phyloP scores from a whole-genome alignment of 768 basidiomycete genomes.

The Termitomyces sp. region DNA sequence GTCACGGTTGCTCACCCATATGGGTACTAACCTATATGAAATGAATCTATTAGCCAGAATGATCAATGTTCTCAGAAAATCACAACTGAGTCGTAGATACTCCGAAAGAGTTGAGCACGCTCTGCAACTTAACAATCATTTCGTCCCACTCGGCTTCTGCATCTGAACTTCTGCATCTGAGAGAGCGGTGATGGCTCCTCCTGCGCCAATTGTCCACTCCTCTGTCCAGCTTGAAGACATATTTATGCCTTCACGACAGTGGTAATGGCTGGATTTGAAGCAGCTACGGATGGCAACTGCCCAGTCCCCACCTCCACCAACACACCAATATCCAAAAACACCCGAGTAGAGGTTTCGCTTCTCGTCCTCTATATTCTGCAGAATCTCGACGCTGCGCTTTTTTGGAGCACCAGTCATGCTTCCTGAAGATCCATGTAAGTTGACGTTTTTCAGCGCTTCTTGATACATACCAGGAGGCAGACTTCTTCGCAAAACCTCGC shows the following conservation, averaged over 20 bases:
- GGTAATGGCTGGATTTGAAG: slow-evolving; percentile 62
- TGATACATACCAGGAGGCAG: slow-evolving; percentile 74
- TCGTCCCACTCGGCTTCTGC: slow-evolving; percentile 94
- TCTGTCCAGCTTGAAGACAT: slow-evolving; percentile 36
- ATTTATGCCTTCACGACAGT: background rate
- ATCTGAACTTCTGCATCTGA: too few relatives aligned
- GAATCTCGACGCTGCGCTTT: slow-evolving; percentile 87
- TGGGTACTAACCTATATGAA: slow-evolving; percentile 10
- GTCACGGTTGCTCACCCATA: slow-evolving; percentile 4
- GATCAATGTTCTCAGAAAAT: too few relatives aligned
- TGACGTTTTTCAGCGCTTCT: too few relatives aligned
- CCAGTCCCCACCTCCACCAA: slow-evolving; percentile 88
- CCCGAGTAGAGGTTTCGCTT: slow-evolving; percentile 87
- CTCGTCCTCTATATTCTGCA: slow-evolving; percentile 71
- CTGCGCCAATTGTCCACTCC: slow-evolving; percentile 84
- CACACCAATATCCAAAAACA: slow-evolving; percentile 89
- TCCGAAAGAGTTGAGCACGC: slow-evolving; percentile 66
- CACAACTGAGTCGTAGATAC: too few relatives aligned
- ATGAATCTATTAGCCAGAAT: too few relatives aligned
- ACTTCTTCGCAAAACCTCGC: slow-evolving; percentile 68
- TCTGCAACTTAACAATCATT: slow-evolving; percentile 80
- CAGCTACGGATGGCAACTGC: slow-evolving; percentile 93
- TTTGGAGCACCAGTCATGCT: slow-evolving; percentile 99
- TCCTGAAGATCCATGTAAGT: slow-evolving; percentile 39
- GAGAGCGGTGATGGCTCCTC: slow-evolving; percentile 95